phyloP scores from a whole-genome alignment of 116 monocot species.

The Thalassia testudinum region DNA sequence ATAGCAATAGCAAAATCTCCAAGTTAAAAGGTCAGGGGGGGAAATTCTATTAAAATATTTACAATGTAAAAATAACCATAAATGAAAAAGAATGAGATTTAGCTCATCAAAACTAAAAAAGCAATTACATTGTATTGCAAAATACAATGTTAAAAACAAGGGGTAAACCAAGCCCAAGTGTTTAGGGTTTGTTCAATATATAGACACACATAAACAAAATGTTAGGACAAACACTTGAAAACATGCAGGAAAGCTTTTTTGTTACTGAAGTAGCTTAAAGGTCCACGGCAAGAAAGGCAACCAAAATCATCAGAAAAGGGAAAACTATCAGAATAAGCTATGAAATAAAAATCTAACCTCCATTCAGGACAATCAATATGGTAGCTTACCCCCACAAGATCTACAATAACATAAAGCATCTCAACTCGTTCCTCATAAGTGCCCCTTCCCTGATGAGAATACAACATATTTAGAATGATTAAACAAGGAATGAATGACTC shows the following conservation, averaged over 20 bases:
- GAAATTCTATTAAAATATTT: too few relatives aligned
- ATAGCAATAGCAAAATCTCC: too few relatives aligned
- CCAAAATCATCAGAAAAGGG: background rate
- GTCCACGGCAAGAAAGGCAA: background rate
- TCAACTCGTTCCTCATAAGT: slow-evolving; percentile 90
- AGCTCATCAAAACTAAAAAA: slow-evolving; percentile 80
- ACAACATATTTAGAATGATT: background rate
- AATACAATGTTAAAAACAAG: too few relatives aligned
- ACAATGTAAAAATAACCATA: too few relatives aligned
- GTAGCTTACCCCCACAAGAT: slow-evolving; percentile 92
- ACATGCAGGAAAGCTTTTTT: too few relatives aligned
- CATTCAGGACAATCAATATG: slow-evolving; percentile 87
- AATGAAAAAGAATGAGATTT: too few relatives aligned
- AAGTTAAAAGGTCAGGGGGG: too few relatives aligned
- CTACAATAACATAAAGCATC: slow-evolving; percentile 82
- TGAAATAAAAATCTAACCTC: slow-evolving; percentile 64
- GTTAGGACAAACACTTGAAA: background rate
- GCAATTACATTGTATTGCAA: too few relatives aligned
- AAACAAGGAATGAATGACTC: too few relatives aligned
- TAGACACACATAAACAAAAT: background rate
- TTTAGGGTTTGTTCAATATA: background rate
- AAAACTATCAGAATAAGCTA: background rate
- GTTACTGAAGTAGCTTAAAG: too few relatives aligned
- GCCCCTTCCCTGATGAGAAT: slow-evolving; percentile 59
- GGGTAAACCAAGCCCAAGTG: background rate